A percentile compares a stretch with the other conserved stretches of the same genome.
phyloP scores from a whole-genome alignment of 352 stramenopile species.

The Phytopythium sindhum region DNA sequence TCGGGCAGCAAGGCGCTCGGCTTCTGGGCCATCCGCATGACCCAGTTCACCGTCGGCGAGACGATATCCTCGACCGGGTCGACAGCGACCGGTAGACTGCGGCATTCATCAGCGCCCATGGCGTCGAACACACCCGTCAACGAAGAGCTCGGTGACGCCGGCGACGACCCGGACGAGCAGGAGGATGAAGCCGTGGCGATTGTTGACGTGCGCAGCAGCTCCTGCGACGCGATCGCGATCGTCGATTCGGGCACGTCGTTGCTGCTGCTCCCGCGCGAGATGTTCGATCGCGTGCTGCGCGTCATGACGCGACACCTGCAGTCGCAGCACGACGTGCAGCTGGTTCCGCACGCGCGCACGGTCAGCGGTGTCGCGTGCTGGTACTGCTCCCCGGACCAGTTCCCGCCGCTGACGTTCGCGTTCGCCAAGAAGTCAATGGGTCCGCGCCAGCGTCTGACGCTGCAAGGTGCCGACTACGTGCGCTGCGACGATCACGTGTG shows the following conservation, averaged over 20 bases:
- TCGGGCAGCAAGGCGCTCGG: slow-evolving; percentile 26
- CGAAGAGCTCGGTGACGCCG: slow-evolving; percentile 1
- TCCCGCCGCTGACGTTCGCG: slow-evolving; percentile 46
- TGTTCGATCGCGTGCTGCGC: slow-evolving; percentile 39
- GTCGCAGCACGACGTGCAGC: slow-evolving; percentile 15
- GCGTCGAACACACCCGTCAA: slow-evolving; percentile 6
- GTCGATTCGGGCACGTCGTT: slow-evolving; percentile 71
- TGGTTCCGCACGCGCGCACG: slow-evolving; percentile 19
- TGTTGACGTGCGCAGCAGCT: neutral
- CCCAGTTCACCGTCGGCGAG: slow-evolving; percentile 25
- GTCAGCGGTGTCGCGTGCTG: slow-evolving; percentile 43
- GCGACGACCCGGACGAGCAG: neutral
- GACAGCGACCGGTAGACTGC: neutral
- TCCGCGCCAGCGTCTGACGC: slow-evolving; percentile 27
- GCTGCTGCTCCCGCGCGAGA: slow-evolving; percentile 39
- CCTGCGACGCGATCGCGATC: slow-evolving; percentile 27
- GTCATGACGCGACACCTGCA: slow-evolving; percentile 37
- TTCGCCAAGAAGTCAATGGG: slow-evolving; percentile 14
- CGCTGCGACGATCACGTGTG: slow-evolving; percentile 54
- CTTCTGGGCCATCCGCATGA: slow-evolving; percentile 57
- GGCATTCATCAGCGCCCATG: neutral
- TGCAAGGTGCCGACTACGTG: slow-evolving; percentile 62
- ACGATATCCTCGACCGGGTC: neutral
- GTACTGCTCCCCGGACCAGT: slow-evolving; percentile 45
- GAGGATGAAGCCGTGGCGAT: neutral